Conservation (phyloP, 2,329 filamentous ascomycete genomes). For the Metarhizium album region DNA sequence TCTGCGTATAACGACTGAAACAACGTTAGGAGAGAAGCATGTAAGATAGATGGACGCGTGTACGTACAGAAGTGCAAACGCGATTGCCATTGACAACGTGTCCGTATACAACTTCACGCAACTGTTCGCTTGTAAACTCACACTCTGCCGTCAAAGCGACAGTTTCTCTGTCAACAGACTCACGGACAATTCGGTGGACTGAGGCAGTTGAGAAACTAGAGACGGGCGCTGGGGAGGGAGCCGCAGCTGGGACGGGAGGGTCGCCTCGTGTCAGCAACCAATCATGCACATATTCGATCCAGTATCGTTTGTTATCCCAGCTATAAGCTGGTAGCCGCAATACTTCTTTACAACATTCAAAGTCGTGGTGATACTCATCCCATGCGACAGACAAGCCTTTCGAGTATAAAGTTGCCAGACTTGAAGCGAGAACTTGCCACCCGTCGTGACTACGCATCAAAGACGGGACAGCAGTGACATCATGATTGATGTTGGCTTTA, state of each 20-base stretch:
- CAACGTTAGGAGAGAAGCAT: background rate
- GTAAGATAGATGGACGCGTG: background rate
- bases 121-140: background rate
- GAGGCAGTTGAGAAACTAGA: background rate
- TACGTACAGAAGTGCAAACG: background rate
- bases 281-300: conserved; percentile 54
- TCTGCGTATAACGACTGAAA: background rate
- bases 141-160: background rate
- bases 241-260: background rate
- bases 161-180: background rate
- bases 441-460: conserved; percentile 53
- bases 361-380: conserved; percentile 54
- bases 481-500: conserved; percentile 45
- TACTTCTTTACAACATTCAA: conserved; percentile 31
- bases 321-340: conserved; percentile 57
- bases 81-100: background rate
- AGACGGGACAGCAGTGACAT: conserved; percentile 43
- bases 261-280: conserved; percentile 32
- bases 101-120: background rate
- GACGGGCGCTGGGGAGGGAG: background rate
- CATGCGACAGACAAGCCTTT: conserved; percentile 36
- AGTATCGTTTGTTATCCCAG: conserved; percentile 65
- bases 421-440: conserved; percentile 52
- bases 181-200: background rate
- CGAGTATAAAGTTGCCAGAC: conserved; percentile 45